These are phyloP conservation scores for Aureobasidium sp. DNA, from an alignment of 2,329 filamentous ascomycete genomes.

Conservation along the genomic window DNA sequence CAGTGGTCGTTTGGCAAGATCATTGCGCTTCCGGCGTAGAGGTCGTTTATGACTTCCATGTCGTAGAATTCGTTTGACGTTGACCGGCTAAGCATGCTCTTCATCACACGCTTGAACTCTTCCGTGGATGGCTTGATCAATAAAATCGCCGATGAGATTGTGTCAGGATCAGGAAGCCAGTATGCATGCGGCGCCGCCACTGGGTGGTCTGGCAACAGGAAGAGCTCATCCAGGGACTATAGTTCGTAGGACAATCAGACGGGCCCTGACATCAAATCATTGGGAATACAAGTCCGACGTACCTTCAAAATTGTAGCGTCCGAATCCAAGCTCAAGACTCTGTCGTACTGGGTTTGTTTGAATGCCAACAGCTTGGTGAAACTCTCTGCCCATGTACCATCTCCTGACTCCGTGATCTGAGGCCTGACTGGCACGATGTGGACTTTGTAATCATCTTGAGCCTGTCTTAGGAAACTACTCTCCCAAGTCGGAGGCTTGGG, in stretches of 20 bases:
- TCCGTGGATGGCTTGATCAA: slow-evolving; percentile 49
- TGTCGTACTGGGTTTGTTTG: slow-evolving; percentile 53
- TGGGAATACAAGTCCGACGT: background rate
- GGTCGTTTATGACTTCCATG: slow-evolving; percentile 59
- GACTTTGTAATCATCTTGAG: slow-evolving; percentile 40
- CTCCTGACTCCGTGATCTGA: slow-evolving; percentile 22
- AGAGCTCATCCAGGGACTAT: slow-evolving; percentile 59
- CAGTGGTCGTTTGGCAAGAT: slow-evolving; percentile 57
- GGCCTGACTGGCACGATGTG: slow-evolving; percentile 37
- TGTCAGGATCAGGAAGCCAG: slow-evolving; percentile 45
- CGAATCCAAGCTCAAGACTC: slow-evolving; percentile 50
- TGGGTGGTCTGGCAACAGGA: slow-evolving; percentile 51
- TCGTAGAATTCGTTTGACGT: slow-evolving; percentile 41
- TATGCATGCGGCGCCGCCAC: slow-evolving; percentile 63
- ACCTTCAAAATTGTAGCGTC: slow-evolving; percentile 49
- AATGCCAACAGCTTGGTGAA: slow-evolving; percentile 62
- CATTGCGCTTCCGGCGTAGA: slow-evolving; percentile 50
- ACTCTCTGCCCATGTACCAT: slow-evolving; percentile 52
- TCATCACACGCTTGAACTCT: slow-evolving; percentile 39
- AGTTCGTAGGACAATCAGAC: background rate
- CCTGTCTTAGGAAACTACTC: slow-evolving; percentile 39
- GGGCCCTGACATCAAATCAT: background rate
- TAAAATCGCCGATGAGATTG: slow-evolving; percentile 42
- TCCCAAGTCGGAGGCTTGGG: slow-evolving; percentile 3
- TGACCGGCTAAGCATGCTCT: slow-evolving; percentile 19